Percentiles rank a stretch among this genome's conserved stretches.
These are phyloP conservation scores for Berkeleyomyces basicola DNA, from an alignment of 2,329 filamentous ascomycete species.

Conservation along the genomic window DNA sequence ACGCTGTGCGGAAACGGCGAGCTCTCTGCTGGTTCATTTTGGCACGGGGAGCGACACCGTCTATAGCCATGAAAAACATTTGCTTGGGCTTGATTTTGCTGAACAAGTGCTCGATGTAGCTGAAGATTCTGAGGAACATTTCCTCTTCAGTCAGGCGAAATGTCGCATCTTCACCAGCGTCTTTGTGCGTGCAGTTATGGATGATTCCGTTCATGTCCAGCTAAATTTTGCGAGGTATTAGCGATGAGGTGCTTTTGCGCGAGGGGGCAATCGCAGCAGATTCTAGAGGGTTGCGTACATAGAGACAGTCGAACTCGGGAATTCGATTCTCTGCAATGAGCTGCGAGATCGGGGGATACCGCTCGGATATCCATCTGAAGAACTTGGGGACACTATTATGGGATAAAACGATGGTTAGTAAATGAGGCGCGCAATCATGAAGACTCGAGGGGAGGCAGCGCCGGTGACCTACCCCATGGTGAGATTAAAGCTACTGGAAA, in stretches of 20 bases:
- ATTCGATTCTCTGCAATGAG: conserved; percentile 97
- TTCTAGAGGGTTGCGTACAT: conserved; percentile 34
- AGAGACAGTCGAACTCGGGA: conserved; percentile 95
- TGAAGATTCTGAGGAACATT: conserved; percentile 99
- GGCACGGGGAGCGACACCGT: conserved; percentile 88
- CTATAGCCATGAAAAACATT: conserved; percentile 98
- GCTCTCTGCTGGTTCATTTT: conserved; percentile 99
- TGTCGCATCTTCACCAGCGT: conserved; percentile 68
- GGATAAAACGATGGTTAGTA: background rate
- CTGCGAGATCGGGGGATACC: conserved; percentile 96
- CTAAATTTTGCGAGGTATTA: conserved; percentile 24
- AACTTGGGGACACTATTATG: conserved; percentile 57
- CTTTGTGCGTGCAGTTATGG: conserved; percentile 97
- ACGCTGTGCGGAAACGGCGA: conserved; percentile 80
- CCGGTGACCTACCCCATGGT: background rate
- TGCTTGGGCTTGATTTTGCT: conserved; percentile 98
- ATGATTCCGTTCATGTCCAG: conserved; percentile 99
- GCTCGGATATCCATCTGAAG: conserved; percentile 98
- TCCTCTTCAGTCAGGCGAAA: conserved; percentile 93
- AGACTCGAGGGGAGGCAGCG: background rate
- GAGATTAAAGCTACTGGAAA: background rate
- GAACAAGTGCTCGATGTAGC: conserved; percentile 97
- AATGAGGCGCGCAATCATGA: background rate
- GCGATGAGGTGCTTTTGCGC: background rate
- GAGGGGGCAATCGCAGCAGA: conserved; percentile 9